Base-by-base conservation (phyloP, 441 rosid genomes). In the Bocquillonia castaneifolia region DNA sequence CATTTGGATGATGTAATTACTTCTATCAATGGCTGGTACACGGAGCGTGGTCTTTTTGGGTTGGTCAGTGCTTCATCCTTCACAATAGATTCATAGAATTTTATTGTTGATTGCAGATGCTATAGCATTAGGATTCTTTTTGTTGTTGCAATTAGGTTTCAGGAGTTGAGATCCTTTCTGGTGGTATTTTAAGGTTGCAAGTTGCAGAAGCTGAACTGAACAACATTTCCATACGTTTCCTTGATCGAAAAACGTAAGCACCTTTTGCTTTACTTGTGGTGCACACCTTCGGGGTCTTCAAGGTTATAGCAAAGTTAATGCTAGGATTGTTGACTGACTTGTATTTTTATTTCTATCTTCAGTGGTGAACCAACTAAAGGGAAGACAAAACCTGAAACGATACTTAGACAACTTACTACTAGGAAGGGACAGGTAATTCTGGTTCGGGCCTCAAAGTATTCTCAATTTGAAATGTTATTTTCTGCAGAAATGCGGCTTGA, bases 131-230 rank as follows among this genome's bases (percentile, higher is more conserved):
- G n/a, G 18, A 29, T 72, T 72, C 31, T 28, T 77, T 2, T 37
- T 65, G n/a, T 26, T 40, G 29, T 23, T 61, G 10, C 14, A 5
- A 17, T 40, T 75, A 94, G 99, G 96, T 91, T 75, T 91, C 96
- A 39, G 91, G 84, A 62, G 81, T 88, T 75, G 97, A 94, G 79
- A 86, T 90, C 37, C 92, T 91, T 72, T 92, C 99, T 67, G 99
- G 97, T 29, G 97, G 97, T 63, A 84, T 87, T 70, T 69, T 94
- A 72, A 82, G 90, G 81, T 80, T 94, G 73, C 89, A 90, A 81
- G 85, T 91, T 81, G 90, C 94, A 56, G 99, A 94, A 83, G 96
- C 97, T 26, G 96, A 91, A 83, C 94, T 90, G 70, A 91, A 86
- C 69, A 82, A 90, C 81, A 90, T 94, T 47, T 88, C 96, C 55